These are phyloP conservation scores for Aegilops sharonensis DNA, from an alignment of 176 grass and related monocot species.

Conservation along the genomic window DNA sequence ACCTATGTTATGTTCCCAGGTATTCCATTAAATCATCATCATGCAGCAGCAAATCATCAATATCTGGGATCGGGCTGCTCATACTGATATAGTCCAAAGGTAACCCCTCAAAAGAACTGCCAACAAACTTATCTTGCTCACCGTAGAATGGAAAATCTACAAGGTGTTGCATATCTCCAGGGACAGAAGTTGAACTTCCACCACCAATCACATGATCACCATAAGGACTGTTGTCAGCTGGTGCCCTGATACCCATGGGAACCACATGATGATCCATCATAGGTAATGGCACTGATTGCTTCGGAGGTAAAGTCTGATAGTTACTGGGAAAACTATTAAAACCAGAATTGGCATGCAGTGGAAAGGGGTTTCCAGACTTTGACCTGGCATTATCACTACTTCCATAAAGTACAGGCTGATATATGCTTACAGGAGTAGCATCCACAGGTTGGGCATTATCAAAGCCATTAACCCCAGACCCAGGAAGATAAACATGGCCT, in stretches of 20 bases:
- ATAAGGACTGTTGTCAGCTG: conserved; percentile 56
- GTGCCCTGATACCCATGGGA: conserved; percentile 44
- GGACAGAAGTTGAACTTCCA: conserved; percentile 51
- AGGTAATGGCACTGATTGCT: conserved; percentile 42
- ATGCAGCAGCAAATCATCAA: conserved; percentile 80
- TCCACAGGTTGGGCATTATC: conserved; percentile 24
- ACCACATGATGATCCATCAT: conserved; percentile 46
- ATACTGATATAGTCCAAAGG: conserved; percentile 87
- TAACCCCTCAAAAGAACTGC: conserved; percentile 76
- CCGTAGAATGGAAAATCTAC: conserved; percentile 69
- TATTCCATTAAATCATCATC: conserved; percentile 99
- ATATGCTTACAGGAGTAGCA: conserved; percentile 53
- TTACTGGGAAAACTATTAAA: conserved; percentile 41
- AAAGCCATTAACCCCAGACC: conserved; percentile 33
- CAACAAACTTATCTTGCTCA: conserved; percentile 79
- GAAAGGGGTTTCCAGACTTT: conserved; percentile 40
- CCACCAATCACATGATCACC: conserved; percentile 39
- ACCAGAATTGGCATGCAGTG: conserved; percentile 30
- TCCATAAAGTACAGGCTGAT: conserved; percentile 39
- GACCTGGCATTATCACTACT: conserved; percentile 36
- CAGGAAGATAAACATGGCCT: conserved; percentile 42
- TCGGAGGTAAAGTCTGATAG: conserved; percentile 36
- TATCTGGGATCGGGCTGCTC: conserved; percentile 74
- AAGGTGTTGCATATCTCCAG: conserved; percentile 56
- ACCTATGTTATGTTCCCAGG: conserved; percentile 80